These are phyloP conservation scores for Mycena polygramma DNA, from an alignment of 768 basidiomycete genomes.

Conservation along the genomic window DNA sequence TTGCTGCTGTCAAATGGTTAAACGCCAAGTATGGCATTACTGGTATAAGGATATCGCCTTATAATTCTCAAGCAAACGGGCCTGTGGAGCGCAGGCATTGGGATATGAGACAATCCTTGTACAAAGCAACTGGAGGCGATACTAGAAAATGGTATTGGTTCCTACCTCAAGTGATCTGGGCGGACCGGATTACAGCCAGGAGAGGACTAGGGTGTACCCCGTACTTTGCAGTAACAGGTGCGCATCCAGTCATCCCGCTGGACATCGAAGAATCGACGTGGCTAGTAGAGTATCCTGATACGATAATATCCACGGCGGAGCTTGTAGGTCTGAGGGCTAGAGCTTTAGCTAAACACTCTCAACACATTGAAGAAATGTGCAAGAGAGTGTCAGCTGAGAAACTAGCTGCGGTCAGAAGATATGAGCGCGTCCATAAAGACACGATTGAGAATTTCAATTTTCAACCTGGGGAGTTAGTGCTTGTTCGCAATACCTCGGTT, in stretches of 20 bases:
- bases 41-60: constrained; percentile 56
- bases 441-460: constrained; percentile 34
- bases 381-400: constrained; percentile 27
- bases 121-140: constrained; percentile 43
- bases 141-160: constrained; percentile 46
- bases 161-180: constrained; percentile 49
- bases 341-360: constrained; percentile 39
- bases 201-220: constrained; percentile 45
- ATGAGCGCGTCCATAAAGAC: constrained; percentile 36
- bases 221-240: constrained; percentile 47
- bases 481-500: constrained; percentile 4
- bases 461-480: constrained; percentile 32
- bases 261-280: constrained; percentile 46
- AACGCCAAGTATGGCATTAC: constrained; percentile 47
- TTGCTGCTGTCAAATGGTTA: constrained; percentile 39
- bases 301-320: constrained; percentile 36
- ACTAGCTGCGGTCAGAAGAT: constrained; percentile 30
- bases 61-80: constrained; percentile 59
- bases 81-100: constrained; percentile 50
- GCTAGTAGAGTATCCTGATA: constrained; percentile 39
- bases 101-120: constrained; percentile 41
- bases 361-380: constrained; percentile 39
- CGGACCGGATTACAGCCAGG: constrained; percentile 45
- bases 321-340: constrained; percentile 39
- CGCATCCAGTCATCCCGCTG: constrained; percentile 48